Conservation (phyloP, 768 basidiomycete genomes). For the Leucogyrophana mollusca region DNA sequence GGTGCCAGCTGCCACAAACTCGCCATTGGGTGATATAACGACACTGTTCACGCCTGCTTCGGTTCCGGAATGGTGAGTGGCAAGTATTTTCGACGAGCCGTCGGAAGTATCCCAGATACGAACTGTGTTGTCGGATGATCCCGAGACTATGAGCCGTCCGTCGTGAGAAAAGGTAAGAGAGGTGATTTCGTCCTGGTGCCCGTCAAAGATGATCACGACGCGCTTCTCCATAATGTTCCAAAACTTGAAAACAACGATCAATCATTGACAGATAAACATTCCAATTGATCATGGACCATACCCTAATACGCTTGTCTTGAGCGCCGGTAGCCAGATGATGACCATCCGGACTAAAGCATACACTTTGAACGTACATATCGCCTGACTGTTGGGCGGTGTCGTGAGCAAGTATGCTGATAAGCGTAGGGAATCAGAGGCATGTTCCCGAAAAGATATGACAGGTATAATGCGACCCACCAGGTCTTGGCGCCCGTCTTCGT, state of each 20-base stretch:
- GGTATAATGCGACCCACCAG: constrained; percentile 51
- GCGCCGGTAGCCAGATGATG: constrained; percentile 77
- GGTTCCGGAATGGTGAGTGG: constrained; percentile 39
- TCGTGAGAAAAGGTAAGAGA: constrained; percentile 45
- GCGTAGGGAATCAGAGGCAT: constrained; percentile 1
- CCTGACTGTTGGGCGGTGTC: constrained; percentile 66
- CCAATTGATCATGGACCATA: constrained; percentile 34
- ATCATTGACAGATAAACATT: not conserved
- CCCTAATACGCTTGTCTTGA: constrained; percentile 90
- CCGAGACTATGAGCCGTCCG: not conserved
- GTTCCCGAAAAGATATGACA: constrained; percentile 4
- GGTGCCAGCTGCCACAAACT: constrained; percentile 55
- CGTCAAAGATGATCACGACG: constrained; percentile 79
- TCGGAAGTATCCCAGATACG: constrained; percentile 1
- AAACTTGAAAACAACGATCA: constrained; percentile 50
- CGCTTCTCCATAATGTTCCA: constrained; percentile 87
- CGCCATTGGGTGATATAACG: constrained; percentile 66
- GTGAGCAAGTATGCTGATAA: constrained; percentile 69
- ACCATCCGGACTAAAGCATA: constrained; percentile 75
- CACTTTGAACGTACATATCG: constrained; percentile 88
- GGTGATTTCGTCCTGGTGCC: constrained; percentile 92
- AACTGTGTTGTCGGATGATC: not conserved
- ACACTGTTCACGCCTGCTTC: constrained; percentile 70
- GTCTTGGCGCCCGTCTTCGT: constrained; percentile 82
- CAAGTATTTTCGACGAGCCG: not conserved